Evolutionary conservation across 805 yeast genomes (phyloP), one percentile per base, ranked within the genome.

Genomic region (Kodamaea laetipori): DNA sequence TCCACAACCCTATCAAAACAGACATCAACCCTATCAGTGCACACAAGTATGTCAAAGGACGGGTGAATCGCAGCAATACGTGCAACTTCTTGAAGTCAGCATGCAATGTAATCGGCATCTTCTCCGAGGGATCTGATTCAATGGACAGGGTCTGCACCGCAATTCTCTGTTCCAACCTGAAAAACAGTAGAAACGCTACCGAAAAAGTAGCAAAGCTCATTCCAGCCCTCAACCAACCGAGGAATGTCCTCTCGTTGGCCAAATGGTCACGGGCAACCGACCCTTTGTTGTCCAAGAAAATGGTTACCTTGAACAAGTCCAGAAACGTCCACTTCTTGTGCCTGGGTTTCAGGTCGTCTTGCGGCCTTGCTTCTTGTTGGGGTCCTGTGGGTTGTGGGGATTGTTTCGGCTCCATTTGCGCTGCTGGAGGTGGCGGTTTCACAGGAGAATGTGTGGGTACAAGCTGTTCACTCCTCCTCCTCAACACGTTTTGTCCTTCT

Each of bases 191-290:
- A 24, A 58, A 51, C 2, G 53, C 59, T 12, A 64, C 45, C 0
- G 56, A 55, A 24, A 64, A 47, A 6, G 61, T 50, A 4, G 62
- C 30, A 38, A 64, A 61, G 6, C 54, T 42, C 10, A 51, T 6
- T 1, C 58, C 55, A 0, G 66, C 56, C 37, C 69, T 38, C 13
- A 58, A 41, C 68, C 68, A 64, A 3, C 63, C 53, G 6, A 66
- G 51, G 23, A 64, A 45, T 7, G 71, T 64, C 21, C 69, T 45
- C 43, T 66, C 69, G 45, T 64, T 64, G 27, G 71, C 67, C 46
- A 66, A 19, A 43, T 69, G 72, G 50, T 69, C 74, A 38, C 73
- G 51, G 3, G 74, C 74, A 5, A 61, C 65, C 13, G 67, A 57
- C 11, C 66, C 68, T 8, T 48, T 46, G 44, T 68, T 69, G 10